Conservation (phyloP, 257 asterid genomes). For the Forsythia viridissima region DNA sequence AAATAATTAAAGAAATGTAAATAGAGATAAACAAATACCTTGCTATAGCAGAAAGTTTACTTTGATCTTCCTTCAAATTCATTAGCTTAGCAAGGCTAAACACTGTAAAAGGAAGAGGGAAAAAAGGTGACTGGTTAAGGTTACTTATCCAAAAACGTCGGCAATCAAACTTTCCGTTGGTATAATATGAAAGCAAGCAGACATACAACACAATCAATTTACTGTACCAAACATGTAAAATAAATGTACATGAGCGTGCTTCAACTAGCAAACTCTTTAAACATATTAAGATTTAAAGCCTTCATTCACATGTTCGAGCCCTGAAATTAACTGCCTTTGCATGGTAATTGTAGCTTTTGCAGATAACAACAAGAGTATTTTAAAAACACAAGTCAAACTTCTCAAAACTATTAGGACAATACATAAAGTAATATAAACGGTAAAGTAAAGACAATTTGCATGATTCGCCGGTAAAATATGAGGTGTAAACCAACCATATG, state of each 20-base stretch:
- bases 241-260: background rate
- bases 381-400: background rate
- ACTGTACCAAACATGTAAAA: background rate
- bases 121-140: background rate
- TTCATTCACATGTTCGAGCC: background rate
- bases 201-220: background rate
- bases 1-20: slow-evolving; percentile 4
- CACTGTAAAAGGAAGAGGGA: slow-evolving; percentile 46
- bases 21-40: slow-evolving; percentile 48
- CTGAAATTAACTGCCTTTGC: background rate
- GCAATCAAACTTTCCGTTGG: background rate
- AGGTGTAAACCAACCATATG: background rate
- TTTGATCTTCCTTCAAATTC: slow-evolving; percentile 92
- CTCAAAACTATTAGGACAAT: background rate
- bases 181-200: background rate
- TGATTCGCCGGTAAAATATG: background rate
- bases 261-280: background rate
- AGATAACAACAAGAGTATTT: background rate
- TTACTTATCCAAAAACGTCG: background rate
- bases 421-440: too few relatives aligned
- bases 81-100: slow-evolving; percentile 92
- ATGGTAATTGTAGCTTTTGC: background rate
- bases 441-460: background rate
- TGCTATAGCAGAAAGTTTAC: slow-evolving; percentile 89
- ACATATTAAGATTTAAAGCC: background rate